Base-by-base conservation (phyloP, 257 asterid species). In the Schizonepeta tenuifolia region DNA sequence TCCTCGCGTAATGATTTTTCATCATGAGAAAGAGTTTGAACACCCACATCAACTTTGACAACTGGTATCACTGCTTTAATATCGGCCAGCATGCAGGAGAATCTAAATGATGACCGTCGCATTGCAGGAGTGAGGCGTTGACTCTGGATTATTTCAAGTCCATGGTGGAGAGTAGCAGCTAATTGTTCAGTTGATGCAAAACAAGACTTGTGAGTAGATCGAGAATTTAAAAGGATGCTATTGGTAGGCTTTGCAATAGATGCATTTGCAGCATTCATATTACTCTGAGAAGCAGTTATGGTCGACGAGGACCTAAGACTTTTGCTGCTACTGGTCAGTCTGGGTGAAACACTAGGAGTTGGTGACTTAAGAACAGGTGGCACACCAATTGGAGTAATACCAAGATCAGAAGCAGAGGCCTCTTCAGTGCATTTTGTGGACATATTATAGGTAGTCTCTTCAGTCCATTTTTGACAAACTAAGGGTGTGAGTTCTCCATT, bases 301-400 rank as follows among this genome's bases (percentile, higher is more conserved):
- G 75, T 67, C 35, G 91, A 83, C 57, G 97, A 91, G 70, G 96
- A 83, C 82, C 85, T 88, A 49, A 91, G 89, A 83, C 97, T 87
- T 88, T 90, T 95, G 80, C 96, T 86, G 80, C 89, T 84, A 65
- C 20, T 82, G 79, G 62, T 78, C 65, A 80, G 71, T 75, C 80
- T 88, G 72, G 99, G 99, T 58, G 99, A 95, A 81, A 92, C 83
- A 74, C 94, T 95, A 67, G 93, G 97, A 53, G 86, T 51, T 7
- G 99, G 99, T 65, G 96, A 89, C 66, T 86, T 88, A 38, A 83
- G 83, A 84, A 74, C 64, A 49, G 84, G 91, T 54, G 89, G 84
- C 20, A 49, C 73, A 73, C 81, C 81, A 72, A 64, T 63, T 26
- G 89, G 80, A 72, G 77, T 78, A 57, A 81, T 64, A 62, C 79